A percentile compares a stretch with the other conserved stretches of the same genome.
Conservation (phyloP, 208 protist species). For the Leishmania tarentolae region DNA sequence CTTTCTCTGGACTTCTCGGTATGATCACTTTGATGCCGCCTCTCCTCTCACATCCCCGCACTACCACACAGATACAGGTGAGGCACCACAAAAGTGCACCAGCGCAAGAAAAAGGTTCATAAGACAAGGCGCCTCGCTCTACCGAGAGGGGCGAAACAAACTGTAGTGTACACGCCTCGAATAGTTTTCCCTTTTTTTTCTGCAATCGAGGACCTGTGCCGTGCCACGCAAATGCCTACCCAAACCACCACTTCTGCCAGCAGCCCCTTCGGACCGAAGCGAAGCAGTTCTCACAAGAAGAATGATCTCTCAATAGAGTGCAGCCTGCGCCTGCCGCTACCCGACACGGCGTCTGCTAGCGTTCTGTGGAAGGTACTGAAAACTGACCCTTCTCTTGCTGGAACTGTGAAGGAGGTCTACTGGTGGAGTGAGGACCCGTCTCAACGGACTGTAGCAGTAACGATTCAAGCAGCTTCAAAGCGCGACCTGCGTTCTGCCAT, state of each 20-base stretch:
- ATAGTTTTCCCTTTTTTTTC: background rate
- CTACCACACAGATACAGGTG: background rate
- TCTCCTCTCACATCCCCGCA: background rate
- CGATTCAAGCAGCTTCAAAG: conserved; percentile 25
- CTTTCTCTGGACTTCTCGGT: background rate
- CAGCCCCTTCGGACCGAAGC: background rate
- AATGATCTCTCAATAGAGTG: conserved; percentile 32
- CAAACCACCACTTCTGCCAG: background rate
- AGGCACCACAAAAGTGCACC: background rate
- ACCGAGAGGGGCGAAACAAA: background rate
- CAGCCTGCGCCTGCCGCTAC: conserved; percentile 47
- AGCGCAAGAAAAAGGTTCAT: background rate
- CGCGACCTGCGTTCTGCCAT: conserved; percentile 49
- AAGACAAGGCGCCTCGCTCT: background rate
- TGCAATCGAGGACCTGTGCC: background rate
- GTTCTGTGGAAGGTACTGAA: conserved; percentile 51
- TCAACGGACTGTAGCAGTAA: conserved; percentile 44
- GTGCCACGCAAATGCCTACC: background rate
- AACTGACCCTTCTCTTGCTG: conserved; percentile 34
- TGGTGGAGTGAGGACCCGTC: conserved; percentile 42
- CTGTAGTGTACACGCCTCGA: background rate
- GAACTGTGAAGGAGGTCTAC: conserved; percentile 45
- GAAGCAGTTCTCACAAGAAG: background rate
- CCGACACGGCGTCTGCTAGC: conserved; percentile 35
- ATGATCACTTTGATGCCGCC: background rate